Evolutionary conservation across 2,329 filamentous ascomycete species (phyloP).

Genomic region (Hypoxylon sp.): DNA sequence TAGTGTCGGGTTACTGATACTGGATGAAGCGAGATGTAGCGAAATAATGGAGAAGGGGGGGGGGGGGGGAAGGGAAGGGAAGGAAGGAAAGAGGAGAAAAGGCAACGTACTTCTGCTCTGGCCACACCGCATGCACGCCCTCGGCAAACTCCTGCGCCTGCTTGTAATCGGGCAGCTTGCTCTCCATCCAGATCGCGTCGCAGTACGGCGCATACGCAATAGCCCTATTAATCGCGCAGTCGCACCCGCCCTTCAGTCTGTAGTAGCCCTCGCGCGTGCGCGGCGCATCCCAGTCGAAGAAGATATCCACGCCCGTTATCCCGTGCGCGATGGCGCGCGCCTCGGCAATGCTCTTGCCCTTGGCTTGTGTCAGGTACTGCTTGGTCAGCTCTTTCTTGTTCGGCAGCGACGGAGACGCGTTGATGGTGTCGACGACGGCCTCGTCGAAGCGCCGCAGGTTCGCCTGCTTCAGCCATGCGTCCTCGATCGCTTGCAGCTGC

Average conservation of each 20-base stretch:
- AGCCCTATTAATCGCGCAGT: constrained; percentile 91
- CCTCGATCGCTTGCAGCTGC: constrained; percentile 91
- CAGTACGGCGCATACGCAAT: constrained; percentile 93
- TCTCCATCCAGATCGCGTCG: constrained; percentile 99
- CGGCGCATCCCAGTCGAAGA: constrained; percentile 96
- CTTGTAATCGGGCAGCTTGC: constrained; percentile 90
- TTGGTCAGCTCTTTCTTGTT: constrained; percentile 78
- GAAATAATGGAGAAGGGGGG: not conserved
- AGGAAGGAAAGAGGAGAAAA: constrained; percentile 5
- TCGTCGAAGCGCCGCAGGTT: constrained; percentile 91
- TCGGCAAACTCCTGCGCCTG: constrained; percentile 95
- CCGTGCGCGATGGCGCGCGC: constrained; percentile 83
- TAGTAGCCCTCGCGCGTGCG: constrained; percentile 96
- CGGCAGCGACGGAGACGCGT: constrained; percentile 70
- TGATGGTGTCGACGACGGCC: constrained; percentile 87
- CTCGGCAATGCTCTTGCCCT: constrained; percentile 90
- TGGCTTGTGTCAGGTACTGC: constrained; percentile 76
- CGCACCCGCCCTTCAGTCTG: constrained; percentile 89
- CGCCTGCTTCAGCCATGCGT: constrained; percentile 85
- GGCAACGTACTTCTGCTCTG: constrained; percentile 87
- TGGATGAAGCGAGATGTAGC: not conserved
- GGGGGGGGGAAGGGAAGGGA: constrained; percentile 9
- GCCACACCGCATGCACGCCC: constrained; percentile 94
- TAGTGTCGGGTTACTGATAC: constrained; percentile 3
- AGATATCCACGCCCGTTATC: constrained; percentile 83